phyloP scores from a whole-genome alignment of 306 rosid species.

The Sophora flavescens region DNA sequence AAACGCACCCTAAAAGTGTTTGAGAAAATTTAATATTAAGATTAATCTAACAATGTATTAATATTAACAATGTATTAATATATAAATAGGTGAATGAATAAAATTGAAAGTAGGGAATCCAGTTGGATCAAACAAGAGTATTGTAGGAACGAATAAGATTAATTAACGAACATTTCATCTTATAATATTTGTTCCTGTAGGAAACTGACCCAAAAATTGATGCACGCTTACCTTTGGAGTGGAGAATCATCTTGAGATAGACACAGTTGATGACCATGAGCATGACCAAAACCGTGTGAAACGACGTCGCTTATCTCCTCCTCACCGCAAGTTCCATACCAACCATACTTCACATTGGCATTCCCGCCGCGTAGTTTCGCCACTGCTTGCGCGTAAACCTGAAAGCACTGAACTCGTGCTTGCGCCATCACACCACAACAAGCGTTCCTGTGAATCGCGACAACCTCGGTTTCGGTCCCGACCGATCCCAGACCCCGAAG shows the following conservation, averaged over 20 bases:
- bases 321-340: constrained; percentile 63
- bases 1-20: too few species aligned
- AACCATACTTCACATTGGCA: constrained; percentile 77
- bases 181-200: too few species aligned
- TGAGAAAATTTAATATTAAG: too few species aligned
- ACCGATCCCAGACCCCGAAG: constrained; percentile 55
- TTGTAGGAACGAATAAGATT: too few species aligned
- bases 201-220: too few species aligned
- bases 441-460: constrained; percentile 54
- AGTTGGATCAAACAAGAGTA: too few species aligned
- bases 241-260: constrained; percentile 80
- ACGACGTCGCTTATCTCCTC: constrained; percentile 60
- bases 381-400: constrained; percentile 57
- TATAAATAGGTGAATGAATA: too few species aligned
- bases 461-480: constrained; percentile 51
- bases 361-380: constrained; percentile 61
- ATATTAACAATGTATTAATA: too few species aligned
- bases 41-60: too few species aligned
- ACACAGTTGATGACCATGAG: constrained; percentile 21
- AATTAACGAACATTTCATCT: too few species aligned
- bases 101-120: too few species aligned
- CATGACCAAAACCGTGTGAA: constrained; percentile 64
- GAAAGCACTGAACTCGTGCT: constrained; percentile 72
- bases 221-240: constrained; percentile 57
- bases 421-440: constrained; percentile 51